These are phyloP conservation scores for Cucurbita pepo DNA, from an alignment of 306 rosid genomes.

Conservation along the genomic window DNA sequence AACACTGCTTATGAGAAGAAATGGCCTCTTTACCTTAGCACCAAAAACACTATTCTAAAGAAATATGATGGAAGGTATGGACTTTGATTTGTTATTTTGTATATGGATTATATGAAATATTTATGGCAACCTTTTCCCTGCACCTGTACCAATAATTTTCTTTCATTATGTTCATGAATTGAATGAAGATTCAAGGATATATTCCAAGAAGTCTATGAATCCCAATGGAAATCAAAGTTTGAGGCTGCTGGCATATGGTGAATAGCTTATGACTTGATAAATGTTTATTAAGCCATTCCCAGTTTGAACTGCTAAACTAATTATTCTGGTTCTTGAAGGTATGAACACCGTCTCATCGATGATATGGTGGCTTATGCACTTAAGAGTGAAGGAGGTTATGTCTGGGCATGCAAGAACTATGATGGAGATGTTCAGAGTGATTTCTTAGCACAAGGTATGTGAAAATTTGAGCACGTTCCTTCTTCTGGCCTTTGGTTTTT, in stretches of 20 bases:
- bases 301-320: constrained; percentile 8
- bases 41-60: constrained; percentile 95
- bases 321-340: constrained; percentile 38
- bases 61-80: constrained; percentile 95
- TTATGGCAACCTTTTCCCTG: background rate
- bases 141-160: background rate
- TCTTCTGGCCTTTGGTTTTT: background rate
- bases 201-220: constrained; percentile 94
- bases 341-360: constrained; percentile 96
- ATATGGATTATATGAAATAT: background rate
- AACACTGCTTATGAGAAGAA: constrained; percentile 70
- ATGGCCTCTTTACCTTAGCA: constrained; percentile 98
- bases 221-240: constrained; percentile 76
- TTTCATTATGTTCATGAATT: constrained; percentile 6
- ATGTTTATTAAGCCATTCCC: background rate
- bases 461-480: background rate
- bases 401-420: constrained; percentile 99
- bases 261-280: constrained; percentile 10
- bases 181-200: constrained; percentile 89
- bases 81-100: background rate
- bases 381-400: constrained; percentile 98
- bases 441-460: constrained; percentile 93
- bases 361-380: constrained; percentile 98
- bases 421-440: constrained; percentile 99
- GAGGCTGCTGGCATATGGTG: constrained; percentile 97